These are phyloP conservation scores for Kodamaea lidongshanica DNA, from an alignment of 805 yeast genomes.

Conservation along the genomic window DNA sequence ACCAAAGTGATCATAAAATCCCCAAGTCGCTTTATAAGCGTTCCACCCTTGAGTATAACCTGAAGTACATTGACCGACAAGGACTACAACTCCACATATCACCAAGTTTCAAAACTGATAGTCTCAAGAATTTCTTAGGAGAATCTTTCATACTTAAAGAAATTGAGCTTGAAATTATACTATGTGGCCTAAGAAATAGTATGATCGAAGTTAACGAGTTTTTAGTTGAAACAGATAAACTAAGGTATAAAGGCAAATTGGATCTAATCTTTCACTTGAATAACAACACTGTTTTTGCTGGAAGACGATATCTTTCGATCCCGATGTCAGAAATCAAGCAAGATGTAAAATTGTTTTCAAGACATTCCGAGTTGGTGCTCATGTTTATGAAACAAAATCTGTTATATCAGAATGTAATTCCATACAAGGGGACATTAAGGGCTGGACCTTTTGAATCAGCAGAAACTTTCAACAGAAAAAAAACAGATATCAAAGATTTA, in stretches of 20 bases:
- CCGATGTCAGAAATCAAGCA: conserved; percentile 23
- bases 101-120: conserved; percentile 14
- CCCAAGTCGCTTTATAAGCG: too few relatives aligned
- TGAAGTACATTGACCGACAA: too few relatives aligned
- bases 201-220: conserved; percentile 1
- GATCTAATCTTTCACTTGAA: conserved; percentile 19
- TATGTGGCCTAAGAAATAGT: too few relatives aligned
- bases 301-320: conserved; percentile 23
- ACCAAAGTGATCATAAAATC: too few relatives aligned
- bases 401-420: conserved; percentile 24
- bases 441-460: conserved; percentile 12
- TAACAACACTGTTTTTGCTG: conserved; percentile 24
- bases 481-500: conserved; percentile 14
- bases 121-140: conserved; percentile 23
- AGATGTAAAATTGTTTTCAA: conserved; percentile 16
- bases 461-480: conserved; percentile 7
- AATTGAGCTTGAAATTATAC: conserved; percentile 21
- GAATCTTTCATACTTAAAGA: conserved; percentile 12
- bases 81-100: too few relatives aligned
- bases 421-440: conserved; percentile 25
- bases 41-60: too few relatives aligned
- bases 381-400: conserved; percentile 28
- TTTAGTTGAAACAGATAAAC: conserved; percentile 12
- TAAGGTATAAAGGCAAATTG: conserved; percentile 24
- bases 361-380: conserved; percentile 17